Evolutionary conservation across 345 rosid genomes (phyloP), one percentile per base, ranked within the genome.

Genomic region (Microthlaspi erraticum): DNA sequence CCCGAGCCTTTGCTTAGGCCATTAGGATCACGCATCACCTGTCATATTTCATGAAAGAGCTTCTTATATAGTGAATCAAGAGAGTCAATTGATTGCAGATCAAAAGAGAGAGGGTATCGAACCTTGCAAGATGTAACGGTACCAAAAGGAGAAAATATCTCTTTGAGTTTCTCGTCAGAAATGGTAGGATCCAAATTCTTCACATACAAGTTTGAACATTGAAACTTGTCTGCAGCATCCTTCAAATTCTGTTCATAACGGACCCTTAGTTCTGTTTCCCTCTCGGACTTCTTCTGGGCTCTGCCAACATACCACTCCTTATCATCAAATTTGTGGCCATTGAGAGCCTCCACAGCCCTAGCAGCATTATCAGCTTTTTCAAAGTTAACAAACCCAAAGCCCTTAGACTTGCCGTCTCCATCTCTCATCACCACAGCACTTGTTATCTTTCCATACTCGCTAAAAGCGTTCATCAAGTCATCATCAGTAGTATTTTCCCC

Each of bases 281-380:
- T 86, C 75, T 91, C 97, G 49, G 83, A 84, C 75, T 88, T 92
- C 84, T 90, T 92, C 81, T 85, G 92, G 51, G 96, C 98, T 81
- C 87, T 92, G 51, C 96, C 98, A 65, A 92, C 96, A 81, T 76
- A 92, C 98, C 95, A 92, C 79, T 92, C 95, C 77, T 87, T 90
- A 14, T 87, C 98, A 31, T 84, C 95, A 80, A 84, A 19, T 51
- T 83, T 87, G 58, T 80, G 83, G 8, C 97, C 97, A 58, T 87
- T 92, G 41, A 93, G 97, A 46, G 89, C 79, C 64, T 90, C 97
- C 42, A 88, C 97, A 68, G 98, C 87, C 74, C 51, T 81, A 60
- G 92, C 91, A 75, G 98, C 98, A 84, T 86, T 94, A 66, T 88
- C 94, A 44, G 88, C 70, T 78, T 83, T 81, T 72, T 91, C 97